These are phyloP conservation scores for Aspergillus flavus DNA, from an alignment of 2,329 filamentous ascomycete genomes.

Conservation along the genomic window DNA sequence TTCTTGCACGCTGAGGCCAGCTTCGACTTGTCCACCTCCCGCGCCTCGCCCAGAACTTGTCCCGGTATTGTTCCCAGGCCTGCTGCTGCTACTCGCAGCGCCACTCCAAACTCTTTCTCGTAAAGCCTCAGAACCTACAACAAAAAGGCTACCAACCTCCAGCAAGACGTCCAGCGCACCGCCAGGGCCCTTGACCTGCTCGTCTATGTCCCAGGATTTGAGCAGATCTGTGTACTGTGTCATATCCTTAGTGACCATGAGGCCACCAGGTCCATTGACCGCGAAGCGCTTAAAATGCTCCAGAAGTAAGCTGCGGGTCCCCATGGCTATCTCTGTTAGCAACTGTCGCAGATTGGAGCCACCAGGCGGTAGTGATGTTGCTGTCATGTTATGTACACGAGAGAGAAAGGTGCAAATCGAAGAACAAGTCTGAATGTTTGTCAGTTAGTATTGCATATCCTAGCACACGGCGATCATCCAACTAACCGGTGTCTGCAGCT, in stretches of 20 bases:
- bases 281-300: slow-evolving; percentile 94
- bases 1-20: slow-evolving; percentile 49
- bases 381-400: slow-evolving; percentile 64
- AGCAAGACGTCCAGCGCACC: slow-evolving; percentile 79
- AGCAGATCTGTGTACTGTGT: slow-evolving; percentile 88
- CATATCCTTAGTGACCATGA: slow-evolving; percentile 96
- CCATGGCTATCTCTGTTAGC: slow-evolving; percentile 79
- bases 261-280: slow-evolving; percentile 87
- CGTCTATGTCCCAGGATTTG: slow-evolving; percentile 75
- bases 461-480: background rate
- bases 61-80: slow-evolving; percentile 47
- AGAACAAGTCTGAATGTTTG: slow-evolving; percentile 65
- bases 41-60: slow-evolving; percentile 30
- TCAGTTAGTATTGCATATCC: slow-evolving; percentile 12
- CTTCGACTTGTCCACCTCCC: slow-evolving; percentile 54
- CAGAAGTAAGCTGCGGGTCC: slow-evolving; percentile 76
- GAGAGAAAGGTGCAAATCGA: slow-evolving; percentile 79
- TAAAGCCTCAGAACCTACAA: slow-evolving; percentile 80
- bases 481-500: slow-evolving; percentile 71
- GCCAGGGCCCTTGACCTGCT: slow-evolving; percentile 53
- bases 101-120: slow-evolving; percentile 68
- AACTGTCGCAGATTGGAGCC: slow-evolving; percentile 83
- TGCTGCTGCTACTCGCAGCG: slow-evolving; percentile 49
- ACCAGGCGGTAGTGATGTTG: slow-evolving; percentile 62
- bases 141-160: slow-evolving; percentile 94